These are phyloP conservation scores for Mollisiaceae sp. DNA, from an alignment of 2,329 filamentous ascomycete genomes.

Conservation along the genomic window DNA sequence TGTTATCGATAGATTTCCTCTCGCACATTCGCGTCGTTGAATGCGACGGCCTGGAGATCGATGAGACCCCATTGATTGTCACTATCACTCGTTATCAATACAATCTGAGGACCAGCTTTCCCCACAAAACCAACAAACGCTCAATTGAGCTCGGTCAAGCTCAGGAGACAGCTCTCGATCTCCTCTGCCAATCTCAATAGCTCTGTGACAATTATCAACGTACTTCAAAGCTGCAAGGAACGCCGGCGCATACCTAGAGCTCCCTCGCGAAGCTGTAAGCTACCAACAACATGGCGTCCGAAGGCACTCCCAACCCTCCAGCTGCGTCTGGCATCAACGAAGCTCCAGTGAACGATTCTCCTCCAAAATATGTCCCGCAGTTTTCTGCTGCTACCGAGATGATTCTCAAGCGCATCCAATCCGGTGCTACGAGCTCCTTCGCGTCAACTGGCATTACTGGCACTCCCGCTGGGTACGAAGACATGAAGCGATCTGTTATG, in stretches of 20 bases:
- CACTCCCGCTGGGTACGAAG: constrained; percentile 42
- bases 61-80: neutral
- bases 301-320: constrained; percentile 34
- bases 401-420: constrained; percentile 45
- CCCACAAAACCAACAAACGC: neutral
- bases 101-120: neutral
- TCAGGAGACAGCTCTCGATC: neutral
- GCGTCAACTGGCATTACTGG: constrained; percentile 39
- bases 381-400: constrained; percentile 45
- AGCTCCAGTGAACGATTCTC: constrained; percentile 32
- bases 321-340: constrained; percentile 28
- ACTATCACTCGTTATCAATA: neutral
- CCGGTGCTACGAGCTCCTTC: constrained; percentile 35
- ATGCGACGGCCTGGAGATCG: neutral
- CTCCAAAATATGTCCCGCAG: constrained; percentile 43
- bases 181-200: neutral
- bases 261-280: constrained; percentile 12
- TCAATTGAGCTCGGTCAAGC: constrained; percentile 31
- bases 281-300: constrained; percentile 34
- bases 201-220: neutral
- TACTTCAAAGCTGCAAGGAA: neutral
- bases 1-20: neutral
- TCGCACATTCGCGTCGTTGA: neutral
- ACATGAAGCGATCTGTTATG: constrained; percentile 43
- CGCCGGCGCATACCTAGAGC: constrained; percentile 36